Conservation (phyloP, 2,329 filamentous ascomycete genomes). For the Aspergillus jensenii region DNA sequence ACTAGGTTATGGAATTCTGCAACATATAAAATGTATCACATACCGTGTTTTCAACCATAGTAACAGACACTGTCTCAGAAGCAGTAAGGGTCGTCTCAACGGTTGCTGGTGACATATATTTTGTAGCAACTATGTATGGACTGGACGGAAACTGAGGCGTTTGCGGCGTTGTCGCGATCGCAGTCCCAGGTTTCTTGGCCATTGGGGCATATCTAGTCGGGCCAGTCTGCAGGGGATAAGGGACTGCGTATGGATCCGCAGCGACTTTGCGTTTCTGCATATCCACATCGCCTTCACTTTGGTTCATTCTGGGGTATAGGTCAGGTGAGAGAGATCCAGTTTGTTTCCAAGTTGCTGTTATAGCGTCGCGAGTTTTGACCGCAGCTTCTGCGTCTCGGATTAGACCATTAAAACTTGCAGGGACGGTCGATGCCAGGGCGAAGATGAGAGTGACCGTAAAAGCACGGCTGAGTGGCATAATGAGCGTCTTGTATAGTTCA, state of each 20-base stretch:
- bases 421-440: constrained; percentile 41
- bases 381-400: constrained; percentile 53
- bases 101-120: constrained; percentile 48
- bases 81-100: constrained; percentile 53
- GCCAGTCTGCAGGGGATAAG: constrained; percentile 57
- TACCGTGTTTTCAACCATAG: constrained; percentile 60
- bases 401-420: constrained; percentile 57
- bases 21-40: constrained; percentile 27
- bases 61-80: constrained; percentile 51
- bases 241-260: constrained; percentile 39
- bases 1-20: neutral
- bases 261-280: constrained; percentile 30
- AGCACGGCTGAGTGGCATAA: constrained; percentile 28
- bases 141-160: constrained; percentile 56
- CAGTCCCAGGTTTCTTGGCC: constrained; percentile 59
- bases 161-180: constrained; percentile 55
- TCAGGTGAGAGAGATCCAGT: constrained; percentile 48
- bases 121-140: constrained; percentile 52
- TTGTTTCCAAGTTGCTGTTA: constrained; percentile 60
- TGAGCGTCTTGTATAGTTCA: constrained; percentile 15
- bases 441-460: constrained; percentile 31
- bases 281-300: constrained; percentile 13
- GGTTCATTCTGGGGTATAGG: neutral
- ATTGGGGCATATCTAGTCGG: constrained; percentile 61
- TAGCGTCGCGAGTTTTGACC: constrained; percentile 49